These are phyloP conservation scores for Globisporangium radiosum DNA, from an alignment of 352 stramenopile species.

Conservation along the genomic window DNA sequence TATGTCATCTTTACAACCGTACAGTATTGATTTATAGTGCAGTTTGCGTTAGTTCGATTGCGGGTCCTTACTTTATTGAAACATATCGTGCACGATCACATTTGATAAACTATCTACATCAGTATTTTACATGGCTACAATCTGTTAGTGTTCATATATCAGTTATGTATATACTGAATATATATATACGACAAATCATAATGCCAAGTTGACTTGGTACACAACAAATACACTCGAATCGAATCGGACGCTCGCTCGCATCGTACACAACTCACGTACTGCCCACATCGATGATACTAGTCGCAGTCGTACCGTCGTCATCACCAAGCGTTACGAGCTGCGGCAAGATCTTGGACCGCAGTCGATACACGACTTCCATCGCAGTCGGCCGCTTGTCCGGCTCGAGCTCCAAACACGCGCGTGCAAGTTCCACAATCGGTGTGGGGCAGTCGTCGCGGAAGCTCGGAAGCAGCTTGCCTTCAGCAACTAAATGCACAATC, in stretches of 20 bases:
- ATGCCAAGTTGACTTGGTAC: too few relatives aligned
- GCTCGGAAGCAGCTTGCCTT: constrained; percentile 65
- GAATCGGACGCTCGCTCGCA: too few relatives aligned
- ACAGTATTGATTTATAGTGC: too few relatives aligned
- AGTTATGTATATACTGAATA: too few relatives aligned
- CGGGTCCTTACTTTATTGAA: constrained; percentile 4
- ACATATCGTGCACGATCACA: neutral
- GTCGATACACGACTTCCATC: constrained; percentile 58
- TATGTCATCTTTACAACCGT: constrained; percentile 3
- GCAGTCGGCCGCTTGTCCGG: constrained; percentile 52
- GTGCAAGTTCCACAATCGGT: constrained; percentile 43
- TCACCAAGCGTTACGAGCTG: constrained; percentile 15
- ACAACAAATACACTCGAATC: too few relatives aligned
- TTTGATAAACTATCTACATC: too few relatives aligned
- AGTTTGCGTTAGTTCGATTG: too few relatives aligned
- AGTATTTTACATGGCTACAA: too few relatives aligned
- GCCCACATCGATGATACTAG: neutral
- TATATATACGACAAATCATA: too few relatives aligned
- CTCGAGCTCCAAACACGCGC: constrained; percentile 58
- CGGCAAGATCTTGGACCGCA: constrained; percentile 47
- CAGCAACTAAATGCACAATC: constrained; percentile 74
- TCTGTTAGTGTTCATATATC: too few relatives aligned
- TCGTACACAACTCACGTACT: neutral
- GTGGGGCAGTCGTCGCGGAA: constrained; percentile 62
- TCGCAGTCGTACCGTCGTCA: neutral